These are phyloP conservation scores for Parascedosporium putredinis DNA, from an alignment of 2,329 filamentous ascomycete genomes.

Conservation along the genomic window DNA sequence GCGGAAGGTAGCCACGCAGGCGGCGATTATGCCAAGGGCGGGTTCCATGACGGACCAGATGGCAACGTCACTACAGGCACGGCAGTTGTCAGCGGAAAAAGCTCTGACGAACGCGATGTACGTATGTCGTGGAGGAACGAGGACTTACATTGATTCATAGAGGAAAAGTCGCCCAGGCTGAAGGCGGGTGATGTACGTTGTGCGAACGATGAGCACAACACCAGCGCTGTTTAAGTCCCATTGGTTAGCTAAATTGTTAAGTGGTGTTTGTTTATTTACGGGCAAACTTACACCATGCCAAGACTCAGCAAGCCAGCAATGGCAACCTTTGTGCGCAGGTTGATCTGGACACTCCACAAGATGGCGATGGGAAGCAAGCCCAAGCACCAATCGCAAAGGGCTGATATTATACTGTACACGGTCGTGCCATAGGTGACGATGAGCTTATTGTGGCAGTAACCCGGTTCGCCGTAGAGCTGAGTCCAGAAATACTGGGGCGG, in stretches of 20 bases:
- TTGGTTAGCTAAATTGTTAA: constrained; percentile 1
- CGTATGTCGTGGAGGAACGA: no score
- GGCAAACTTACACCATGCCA: constrained; percentile 33
- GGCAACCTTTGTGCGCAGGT: constrained; percentile 31
- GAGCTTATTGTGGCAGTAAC: constrained; percentile 28
- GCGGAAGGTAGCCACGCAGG: constrained; percentile 19
- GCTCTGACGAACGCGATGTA: no score
- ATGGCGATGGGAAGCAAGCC: constrained; percentile 39
- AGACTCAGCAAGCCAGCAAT: constrained; percentile 37
- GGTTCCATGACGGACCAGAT: constrained; percentile 23
- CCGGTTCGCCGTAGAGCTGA: constrained; percentile 23
- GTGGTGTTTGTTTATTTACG: background rate
- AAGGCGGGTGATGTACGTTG: constrained; percentile 20
- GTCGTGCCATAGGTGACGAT: constrained; percentile 32
- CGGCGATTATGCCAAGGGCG: constrained; percentile 23
- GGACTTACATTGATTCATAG: constrained; percentile 21
- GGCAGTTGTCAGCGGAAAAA: background rate
- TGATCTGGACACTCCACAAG: constrained; percentile 40
- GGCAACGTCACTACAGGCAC: constrained; percentile 21
- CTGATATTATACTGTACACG: constrained; percentile 33
- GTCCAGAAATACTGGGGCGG: constrained; percentile 40
- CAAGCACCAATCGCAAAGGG: constrained; percentile 35
- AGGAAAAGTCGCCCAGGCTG: constrained; percentile 19
- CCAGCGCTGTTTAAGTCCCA: constrained; percentile 21
- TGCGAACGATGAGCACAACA: constrained; percentile 26